Percentiles rank a stretch among this genome's conserved stretches.
These are phyloP conservation scores for Salvia miltiorrhiza DNA, from an alignment of 257 asterid species.

Conservation along the genomic window DNA sequence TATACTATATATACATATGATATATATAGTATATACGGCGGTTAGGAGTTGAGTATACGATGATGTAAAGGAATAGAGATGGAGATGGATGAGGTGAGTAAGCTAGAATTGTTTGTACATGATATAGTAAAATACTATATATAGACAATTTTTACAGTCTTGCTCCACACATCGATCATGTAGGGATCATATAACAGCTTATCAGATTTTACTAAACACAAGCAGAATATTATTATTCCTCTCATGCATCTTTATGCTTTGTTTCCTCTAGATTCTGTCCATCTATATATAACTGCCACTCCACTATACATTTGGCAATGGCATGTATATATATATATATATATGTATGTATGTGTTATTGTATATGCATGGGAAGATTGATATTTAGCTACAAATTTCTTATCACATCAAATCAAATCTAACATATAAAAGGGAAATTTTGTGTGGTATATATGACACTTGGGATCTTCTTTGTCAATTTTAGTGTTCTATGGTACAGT, in stretches of 20 bases:
- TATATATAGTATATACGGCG: background rate
- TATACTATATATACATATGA: background rate
- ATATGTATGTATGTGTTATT: too few species aligned
- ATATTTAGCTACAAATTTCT: too few species aligned
- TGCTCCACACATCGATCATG: slow-evolving; percentile 10
- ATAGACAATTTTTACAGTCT: slow-evolving; percentile 26
- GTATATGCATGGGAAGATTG: background rate
- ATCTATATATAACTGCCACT: background rate
- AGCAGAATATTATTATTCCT: background rate
- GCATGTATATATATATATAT: too few species aligned
- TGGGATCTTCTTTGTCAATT: too few species aligned
- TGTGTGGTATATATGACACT: background rate
- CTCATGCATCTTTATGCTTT: background rate
- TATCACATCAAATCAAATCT: too few species aligned
- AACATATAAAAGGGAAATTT: too few species aligned
- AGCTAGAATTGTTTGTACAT: slow-evolving; percentile 34
- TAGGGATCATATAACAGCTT: background rate
- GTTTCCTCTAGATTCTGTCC: background rate
- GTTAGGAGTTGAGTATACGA: background rate
- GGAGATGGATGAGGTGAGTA: slow-evolving; percentile 26
- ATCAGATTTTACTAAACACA: slow-evolving; percentile 5
- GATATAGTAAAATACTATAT: background rate
- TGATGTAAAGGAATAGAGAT: background rate
- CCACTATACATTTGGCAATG: too few species aligned
- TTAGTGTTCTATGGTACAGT: too few species aligned